Evolutionary conservation across 108 stramenopile genomes (phyloP).

Genomic region (Aureococcus anophagefferens): DNA sequence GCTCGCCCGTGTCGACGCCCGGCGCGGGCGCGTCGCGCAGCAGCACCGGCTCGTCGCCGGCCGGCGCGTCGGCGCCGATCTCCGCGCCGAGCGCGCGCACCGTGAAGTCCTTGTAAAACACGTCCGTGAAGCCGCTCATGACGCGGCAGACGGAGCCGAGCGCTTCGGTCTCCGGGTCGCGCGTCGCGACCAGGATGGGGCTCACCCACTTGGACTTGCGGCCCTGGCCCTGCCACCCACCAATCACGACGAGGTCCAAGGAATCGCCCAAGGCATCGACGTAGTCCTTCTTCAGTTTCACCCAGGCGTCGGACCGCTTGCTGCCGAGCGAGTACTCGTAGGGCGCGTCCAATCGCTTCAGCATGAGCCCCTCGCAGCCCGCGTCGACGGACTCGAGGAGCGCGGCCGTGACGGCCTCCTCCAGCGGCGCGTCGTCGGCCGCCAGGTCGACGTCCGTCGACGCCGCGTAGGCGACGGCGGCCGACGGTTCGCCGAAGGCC

Average conservation of each 20-base stretch:
- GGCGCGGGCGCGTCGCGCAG: neutral
- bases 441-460: neutral
- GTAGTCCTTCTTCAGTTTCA: conserved; percentile 86
- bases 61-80: neutral
- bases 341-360: conserved; percentile 44
- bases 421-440: conserved; percentile 21
- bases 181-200: conserved; percentile 71
- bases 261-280: conserved; percentile 67
- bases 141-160: conserved; percentile 59
- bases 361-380: conserved; percentile 83
- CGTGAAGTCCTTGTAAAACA: conserved; percentile 33
- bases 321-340: conserved; percentile 32
- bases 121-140: conserved; percentile 20
- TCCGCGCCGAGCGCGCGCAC: neutral
- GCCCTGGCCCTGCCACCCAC: conserved; percentile 69
- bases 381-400: conserved; percentile 51
- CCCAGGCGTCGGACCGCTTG: conserved; percentile 52
- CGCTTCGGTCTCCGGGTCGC: conserved; percentile 62
- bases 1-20: conserved; percentile 35
- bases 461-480: neutral
- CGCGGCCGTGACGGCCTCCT: conserved; percentile 28
- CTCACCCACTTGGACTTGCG: conserved; percentile 56
- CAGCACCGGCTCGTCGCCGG: neutral
- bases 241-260: conserved; percentile 78
- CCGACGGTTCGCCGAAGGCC: neutral